Percentiles rank a stretch among this genome's conserved stretches.
Evolutionary conservation across 2,329 filamentous ascomycete species (phyloP).

Genomic region (Drechslerella dactyloides): DNA sequence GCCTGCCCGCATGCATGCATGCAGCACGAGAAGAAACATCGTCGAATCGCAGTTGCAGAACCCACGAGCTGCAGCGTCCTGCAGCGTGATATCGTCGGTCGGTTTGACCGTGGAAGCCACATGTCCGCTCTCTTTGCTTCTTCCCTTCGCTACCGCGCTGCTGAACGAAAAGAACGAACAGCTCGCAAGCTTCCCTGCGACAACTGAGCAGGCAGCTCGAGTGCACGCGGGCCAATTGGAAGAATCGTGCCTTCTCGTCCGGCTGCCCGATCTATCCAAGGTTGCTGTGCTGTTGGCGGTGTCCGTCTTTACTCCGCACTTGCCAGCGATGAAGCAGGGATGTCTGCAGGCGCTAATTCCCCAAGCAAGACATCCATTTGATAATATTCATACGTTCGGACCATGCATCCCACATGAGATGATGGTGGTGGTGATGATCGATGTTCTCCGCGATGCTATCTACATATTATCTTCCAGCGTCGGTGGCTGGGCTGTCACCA

Average conservation of each 20-base stretch:
- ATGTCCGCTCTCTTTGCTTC: background rate
- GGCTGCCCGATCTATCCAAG: background rate
- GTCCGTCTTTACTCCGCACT: background rate
- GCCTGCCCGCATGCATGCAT: constrained; percentile 30
- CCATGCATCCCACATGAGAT: no score
- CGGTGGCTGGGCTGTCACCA: no score
- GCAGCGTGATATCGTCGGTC: background rate
- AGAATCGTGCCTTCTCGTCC: background rate
- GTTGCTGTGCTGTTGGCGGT: background rate
- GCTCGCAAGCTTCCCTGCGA: background rate
- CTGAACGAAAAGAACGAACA: background rate
- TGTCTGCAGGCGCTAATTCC: no score
- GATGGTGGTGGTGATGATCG: no score
- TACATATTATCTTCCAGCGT: no score
- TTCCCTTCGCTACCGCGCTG: background rate
- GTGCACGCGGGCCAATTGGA: background rate
- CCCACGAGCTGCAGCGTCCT: no score
- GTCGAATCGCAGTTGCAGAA: background rate
- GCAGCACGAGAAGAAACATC: constrained; percentile 14
- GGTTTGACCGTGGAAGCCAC: background rate
- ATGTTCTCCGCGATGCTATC: no score
- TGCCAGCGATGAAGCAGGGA: no score
- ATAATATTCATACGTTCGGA: no score
- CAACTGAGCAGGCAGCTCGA: background rate
- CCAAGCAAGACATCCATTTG: no score